Base-by-base conservation (phyloP, 1,139 yeast genomes). In the Kodamaea ohmeri region DNA sequence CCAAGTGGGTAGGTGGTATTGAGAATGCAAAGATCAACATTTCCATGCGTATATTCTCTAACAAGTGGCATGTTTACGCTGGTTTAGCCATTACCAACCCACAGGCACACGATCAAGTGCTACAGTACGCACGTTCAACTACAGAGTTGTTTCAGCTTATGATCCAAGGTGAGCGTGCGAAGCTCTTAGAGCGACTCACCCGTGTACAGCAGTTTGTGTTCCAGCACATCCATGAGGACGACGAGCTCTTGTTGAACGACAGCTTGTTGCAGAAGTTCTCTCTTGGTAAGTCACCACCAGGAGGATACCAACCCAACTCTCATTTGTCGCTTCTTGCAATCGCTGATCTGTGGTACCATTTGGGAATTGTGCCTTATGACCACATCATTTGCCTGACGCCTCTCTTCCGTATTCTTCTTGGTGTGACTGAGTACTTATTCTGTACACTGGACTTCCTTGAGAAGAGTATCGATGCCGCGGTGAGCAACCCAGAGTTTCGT, bases 311-410 rank as follows among this genome's bases (percentile, higher is more conserved):
- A 36, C 95, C 95, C 34, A 92, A 92, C 60, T 87, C 96, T 2
- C 98, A 92, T 59, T 65, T 92, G 39, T 84, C 96, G 2, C 63
- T 92, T 32, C 65, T 92, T 40, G 95, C 95, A 1, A 89, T 92
- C 37, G 97, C 88, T 2, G 98, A 92, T 60, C 83, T 95, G 55
- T 92, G 98, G 98, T 76, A 73, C 52, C 81, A 82, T 47, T 64
- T 88, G 35, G 85, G 84, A 1, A 88, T 92, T 32, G 81, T 85
- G 15, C 98, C 98, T 2, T 90, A 92, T 55, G 97, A 90, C 56
- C 98, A 92, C 60, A 90, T 90, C 65, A 90, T 92, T 46, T 92
- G 98, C 57, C 88, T 97, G 1, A 92, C 98, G 0, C 98, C 98
- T 24, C 53, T 71, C 28, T 92, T 90, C 58, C 73, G 98, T 55